phyloP scores from a whole-genome alignment of 2,329 filamentous ascomycete genomes.

The Ceratocystis diversiconidia region DNA sequence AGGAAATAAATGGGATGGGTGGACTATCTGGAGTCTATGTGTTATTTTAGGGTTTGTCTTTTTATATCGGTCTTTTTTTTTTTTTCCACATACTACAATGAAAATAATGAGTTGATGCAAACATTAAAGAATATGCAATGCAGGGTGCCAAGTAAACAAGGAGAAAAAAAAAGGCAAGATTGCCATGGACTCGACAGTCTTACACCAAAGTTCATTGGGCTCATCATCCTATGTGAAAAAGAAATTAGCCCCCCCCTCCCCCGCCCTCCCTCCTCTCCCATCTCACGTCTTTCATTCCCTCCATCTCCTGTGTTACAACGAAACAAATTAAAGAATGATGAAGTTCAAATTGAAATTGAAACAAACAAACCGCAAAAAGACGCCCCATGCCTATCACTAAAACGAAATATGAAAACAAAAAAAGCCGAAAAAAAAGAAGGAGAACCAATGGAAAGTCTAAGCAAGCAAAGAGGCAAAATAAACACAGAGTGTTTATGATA shows the following conservation, averaged over 20 bases:
- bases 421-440: background rate
- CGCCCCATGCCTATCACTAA: background rate
- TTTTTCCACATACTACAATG: background rate
- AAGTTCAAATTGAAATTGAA: constrained; percentile 8
- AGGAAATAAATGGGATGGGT: background rate
- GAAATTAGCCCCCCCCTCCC: background rate
- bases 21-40: constrained; percentile 9
- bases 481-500: background rate
- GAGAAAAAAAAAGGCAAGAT: background rate
- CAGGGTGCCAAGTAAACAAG: background rate
- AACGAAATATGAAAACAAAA: constrained; percentile 2
- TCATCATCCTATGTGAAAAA: background rate
- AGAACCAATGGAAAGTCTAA: background rate
- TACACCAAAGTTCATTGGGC: background rate
- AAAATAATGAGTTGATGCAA: constrained; percentile 2
- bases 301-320: background rate
- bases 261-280: background rate
- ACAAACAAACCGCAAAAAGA: constrained; percentile 3
- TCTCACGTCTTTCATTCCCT: background rate
- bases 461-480: background rate
- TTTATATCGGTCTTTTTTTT: constrained; percentile 10
- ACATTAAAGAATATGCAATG: background rate
- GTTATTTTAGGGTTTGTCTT: constrained; percentile 9
- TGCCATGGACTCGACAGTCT: background rate
- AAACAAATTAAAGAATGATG: constrained; percentile 3